Percentiles rank a stretch among this genome's conserved stretches.
Evolutionary conservation across 495 filamentous ascomycete genomes (phyloP).

Genomic region (Daldinia decipiens): DNA sequence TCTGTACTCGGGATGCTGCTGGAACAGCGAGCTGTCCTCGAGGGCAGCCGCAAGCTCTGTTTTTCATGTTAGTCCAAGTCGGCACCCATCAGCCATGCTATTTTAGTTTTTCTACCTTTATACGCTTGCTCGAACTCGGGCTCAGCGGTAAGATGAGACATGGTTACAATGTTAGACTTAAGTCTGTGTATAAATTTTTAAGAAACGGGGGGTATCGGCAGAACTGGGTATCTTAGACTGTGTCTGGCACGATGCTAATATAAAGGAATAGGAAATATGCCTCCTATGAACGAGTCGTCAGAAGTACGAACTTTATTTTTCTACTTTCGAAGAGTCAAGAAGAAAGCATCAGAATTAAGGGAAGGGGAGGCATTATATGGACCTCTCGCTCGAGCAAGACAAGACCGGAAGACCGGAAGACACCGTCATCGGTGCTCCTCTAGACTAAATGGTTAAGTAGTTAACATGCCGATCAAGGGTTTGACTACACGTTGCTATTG

Average conservation of each 20-base stretch:
- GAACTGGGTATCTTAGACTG: conserved; percentile 25
- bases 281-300: conserved; percentile 11
- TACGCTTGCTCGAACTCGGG: conserved; percentile 99
- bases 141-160: conserved; percentile 88
- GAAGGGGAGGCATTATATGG: conserved; percentile 36
- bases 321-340: conserved; percentile 4
- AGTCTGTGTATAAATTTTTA: conserved; percentile 7
- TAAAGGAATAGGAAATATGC: conserved; percentile 5
- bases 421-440: conserved; percentile 42
- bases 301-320: conserved; percentile 16
- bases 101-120: conserved; percentile 71
- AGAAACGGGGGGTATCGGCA: conserved; percentile 26
- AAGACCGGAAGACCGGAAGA: conserved; percentile 2
- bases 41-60: conserved; percentile 93
- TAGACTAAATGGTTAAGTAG: conserved; percentile 10
- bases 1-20: conserved; percentile 92
- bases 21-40: conserved; percentile 91
- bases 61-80: conserved; percentile 14
- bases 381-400: conserved; percentile 11
- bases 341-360: neutral
- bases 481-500: conserved; percentile 21
- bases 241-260: conserved; percentile 17
- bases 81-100: neutral
- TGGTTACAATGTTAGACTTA: conserved; percentile 51
- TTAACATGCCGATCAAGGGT: conserved; percentile 28